Percentiles rank a stretch among this genome's conserved stretches.
Conservation (phyloP, 257 asterid species). For the Lycium barbarum region DNA sequence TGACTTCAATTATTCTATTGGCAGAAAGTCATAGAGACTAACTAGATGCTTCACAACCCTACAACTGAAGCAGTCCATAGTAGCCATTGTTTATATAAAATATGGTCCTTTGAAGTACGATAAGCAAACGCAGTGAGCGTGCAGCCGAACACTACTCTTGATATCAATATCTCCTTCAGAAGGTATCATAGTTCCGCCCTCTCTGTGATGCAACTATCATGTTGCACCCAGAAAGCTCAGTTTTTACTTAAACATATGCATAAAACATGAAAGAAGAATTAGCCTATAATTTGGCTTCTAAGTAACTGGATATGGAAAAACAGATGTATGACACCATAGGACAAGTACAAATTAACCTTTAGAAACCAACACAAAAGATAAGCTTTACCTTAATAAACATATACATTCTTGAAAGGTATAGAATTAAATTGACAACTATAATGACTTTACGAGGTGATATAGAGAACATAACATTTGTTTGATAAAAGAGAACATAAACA, state of each 20-base stretch:
- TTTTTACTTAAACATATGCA: neutral
- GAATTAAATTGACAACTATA: neutral
- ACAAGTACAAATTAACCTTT: neutral
- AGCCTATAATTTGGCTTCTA: conserved; percentile 1
- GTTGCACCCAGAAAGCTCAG: neutral
- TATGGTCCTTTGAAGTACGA: neutral
- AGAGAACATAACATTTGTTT: neutral
- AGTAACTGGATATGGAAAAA: neutral
- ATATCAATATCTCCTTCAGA: conserved; percentile 9
- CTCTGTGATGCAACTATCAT: neutral
- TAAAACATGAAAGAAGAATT: neutral
- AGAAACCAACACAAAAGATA: conserved; percentile 14
- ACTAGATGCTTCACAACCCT: conserved; percentile 21
- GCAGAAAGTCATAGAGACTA: conserved; percentile 1
- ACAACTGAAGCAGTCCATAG: neutral
- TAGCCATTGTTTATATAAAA: neutral
- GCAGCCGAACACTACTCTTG: neutral
- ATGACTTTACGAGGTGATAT: neutral
- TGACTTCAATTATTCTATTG: neutral
- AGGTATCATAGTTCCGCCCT: neutral
- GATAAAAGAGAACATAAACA: conserved; percentile 25
- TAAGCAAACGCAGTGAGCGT: neutral
- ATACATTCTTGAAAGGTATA: conserved; percentile 1
- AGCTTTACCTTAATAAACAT: conserved; percentile 4
- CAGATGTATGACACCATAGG: neutral